Evolutionary conservation across 1,139 yeast genomes (phyloP).

Genomic region (Blastobotrys arbuscula): DNA sequence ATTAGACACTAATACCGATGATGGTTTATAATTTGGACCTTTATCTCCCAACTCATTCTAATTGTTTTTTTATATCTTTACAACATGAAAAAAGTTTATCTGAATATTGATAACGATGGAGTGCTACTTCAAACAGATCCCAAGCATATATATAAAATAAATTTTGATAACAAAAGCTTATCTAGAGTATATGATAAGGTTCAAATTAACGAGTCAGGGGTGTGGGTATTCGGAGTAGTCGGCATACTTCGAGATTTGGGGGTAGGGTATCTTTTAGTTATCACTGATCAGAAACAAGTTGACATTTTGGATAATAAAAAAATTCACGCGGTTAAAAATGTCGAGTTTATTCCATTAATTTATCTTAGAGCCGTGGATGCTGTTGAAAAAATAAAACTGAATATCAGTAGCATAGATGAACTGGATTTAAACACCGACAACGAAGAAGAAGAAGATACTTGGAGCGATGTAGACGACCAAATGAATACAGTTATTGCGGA

Average conservation of each 20-base stretch:
- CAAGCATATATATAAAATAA: not conserved
- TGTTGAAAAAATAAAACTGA: not conserved
- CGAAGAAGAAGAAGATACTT: slow-evolving; percentile 3
- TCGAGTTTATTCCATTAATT: slow-evolving; percentile 19
- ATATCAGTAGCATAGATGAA: not conserved
- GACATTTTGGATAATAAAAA: slow-evolving; percentile 14
- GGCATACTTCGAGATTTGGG: slow-evolving; percentile 21
- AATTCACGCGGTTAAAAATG: slow-evolving; percentile 18
- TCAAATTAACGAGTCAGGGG: not conserved
- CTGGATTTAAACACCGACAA: not conserved
- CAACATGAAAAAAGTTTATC: not conserved
- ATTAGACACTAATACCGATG: too few relatives aligned
- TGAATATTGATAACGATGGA: not conserved
- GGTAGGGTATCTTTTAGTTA: slow-evolving; percentile 20
- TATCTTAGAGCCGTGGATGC: slow-evolving; percentile 7
- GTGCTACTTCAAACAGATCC: not conserved
- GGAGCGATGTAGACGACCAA: not conserved
- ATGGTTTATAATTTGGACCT: too few relatives aligned
- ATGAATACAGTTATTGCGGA: slow-evolving; percentile 13
- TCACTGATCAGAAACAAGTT: slow-evolving; percentile 19
- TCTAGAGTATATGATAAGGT: not conserved
- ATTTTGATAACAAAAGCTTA: slow-evolving; percentile 3
- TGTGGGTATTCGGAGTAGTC: slow-evolving; percentile 16
- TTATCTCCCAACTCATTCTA: too few relatives aligned
- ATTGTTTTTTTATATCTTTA: slow-evolving; percentile 1